Conservation (phyloP, 805 yeast genomes). For the Ogataea saltuana region DNA sequence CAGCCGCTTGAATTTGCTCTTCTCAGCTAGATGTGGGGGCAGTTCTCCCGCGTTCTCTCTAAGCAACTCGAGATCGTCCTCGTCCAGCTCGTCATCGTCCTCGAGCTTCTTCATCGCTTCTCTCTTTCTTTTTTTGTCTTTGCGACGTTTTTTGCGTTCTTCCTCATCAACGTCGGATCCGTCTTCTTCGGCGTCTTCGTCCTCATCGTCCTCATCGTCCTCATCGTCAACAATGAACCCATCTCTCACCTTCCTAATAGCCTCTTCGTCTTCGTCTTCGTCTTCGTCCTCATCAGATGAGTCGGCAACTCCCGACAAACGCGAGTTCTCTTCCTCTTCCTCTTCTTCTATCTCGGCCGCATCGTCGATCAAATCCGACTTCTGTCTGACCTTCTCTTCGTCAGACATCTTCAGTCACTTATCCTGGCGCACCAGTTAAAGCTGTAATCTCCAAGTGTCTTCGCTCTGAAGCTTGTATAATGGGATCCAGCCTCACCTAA, state of each 20-base stretch:
- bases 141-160: constrained; percentile 34
- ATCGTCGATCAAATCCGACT: constrained; percentile 23
- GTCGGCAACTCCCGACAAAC: constrained; percentile 44
- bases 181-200: constrained; percentile 54
- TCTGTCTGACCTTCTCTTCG: constrained; percentile 13
- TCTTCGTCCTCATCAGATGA: constrained; percentile 92
- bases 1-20: constrained; percentile 71
- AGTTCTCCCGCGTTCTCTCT: constrained; percentile 88
- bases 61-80: constrained; percentile 90
- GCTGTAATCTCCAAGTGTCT: constrained; percentile 1
- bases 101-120: constrained; percentile 32
- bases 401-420: constrained; percentile 27
- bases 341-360: constrained; percentile 35
- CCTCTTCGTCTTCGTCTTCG: constrained; percentile 85
- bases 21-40: constrained; percentile 40
- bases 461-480: background rate
- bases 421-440: constrained; percentile 4
- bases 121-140: constrained; percentile 45
- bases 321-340: constrained; percentile 36
- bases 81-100: constrained; percentile 75
- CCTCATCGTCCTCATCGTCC: constrained; percentile 53
- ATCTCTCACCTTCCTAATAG: constrained; percentile 75
- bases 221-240: constrained; percentile 95
- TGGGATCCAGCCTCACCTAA: constrained; percentile 1
- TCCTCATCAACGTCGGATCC: constrained; percentile 32